A percentile compares a stretch with the other conserved stretches of the same genome.
These are phyloP conservation scores for Chernovozyma sophiae-reginae DNA, from an alignment of 1,139 yeast genomes.

Conservation along the genomic window DNA sequence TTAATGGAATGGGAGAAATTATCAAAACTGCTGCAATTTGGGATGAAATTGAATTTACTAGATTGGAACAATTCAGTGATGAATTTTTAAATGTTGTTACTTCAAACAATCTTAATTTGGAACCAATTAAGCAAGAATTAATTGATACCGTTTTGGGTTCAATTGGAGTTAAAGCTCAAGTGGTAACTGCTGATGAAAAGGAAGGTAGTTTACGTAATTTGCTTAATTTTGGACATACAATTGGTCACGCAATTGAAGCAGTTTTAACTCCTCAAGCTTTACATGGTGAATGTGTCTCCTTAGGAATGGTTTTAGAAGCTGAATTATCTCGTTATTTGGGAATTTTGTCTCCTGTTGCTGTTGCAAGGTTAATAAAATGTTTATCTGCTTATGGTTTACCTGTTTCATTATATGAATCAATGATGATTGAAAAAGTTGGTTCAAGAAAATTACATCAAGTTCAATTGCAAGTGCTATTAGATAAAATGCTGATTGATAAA, in stretches of 20 bases:
- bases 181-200: constrained; percentile 91
- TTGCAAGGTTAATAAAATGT: constrained; percentile 82
- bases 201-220: constrained; percentile 92
- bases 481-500: constrained; percentile 93
- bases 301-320: constrained; percentile 94
- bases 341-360: constrained; percentile 85
- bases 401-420: constrained; percentile 66
- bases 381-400: constrained; percentile 85
- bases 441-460: constrained; percentile 59
- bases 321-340: constrained; percentile 91
- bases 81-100: constrained; percentile 60
- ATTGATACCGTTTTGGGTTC: constrained; percentile 81
- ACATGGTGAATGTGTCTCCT: constrained; percentile 96
- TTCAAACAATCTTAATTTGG: constrained; percentile 48
- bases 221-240: constrained; percentile 93
- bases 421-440: constrained; percentile 49
- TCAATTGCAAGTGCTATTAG: constrained; percentile 65
- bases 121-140: constrained; percentile 67
- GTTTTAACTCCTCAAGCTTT: constrained; percentile 91
- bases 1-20: constrained; percentile 98
- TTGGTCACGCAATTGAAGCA: constrained; percentile 98
- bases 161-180: constrained; percentile 86
- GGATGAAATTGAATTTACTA: constrained; percentile 82
- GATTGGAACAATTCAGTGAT: constrained; percentile 75
- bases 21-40: constrained; percentile 98